These are phyloP conservation scores for Macrolepiota albuminosa DNA, from an alignment of 768 basidiomycete genomes.

Conservation along the genomic window DNA sequence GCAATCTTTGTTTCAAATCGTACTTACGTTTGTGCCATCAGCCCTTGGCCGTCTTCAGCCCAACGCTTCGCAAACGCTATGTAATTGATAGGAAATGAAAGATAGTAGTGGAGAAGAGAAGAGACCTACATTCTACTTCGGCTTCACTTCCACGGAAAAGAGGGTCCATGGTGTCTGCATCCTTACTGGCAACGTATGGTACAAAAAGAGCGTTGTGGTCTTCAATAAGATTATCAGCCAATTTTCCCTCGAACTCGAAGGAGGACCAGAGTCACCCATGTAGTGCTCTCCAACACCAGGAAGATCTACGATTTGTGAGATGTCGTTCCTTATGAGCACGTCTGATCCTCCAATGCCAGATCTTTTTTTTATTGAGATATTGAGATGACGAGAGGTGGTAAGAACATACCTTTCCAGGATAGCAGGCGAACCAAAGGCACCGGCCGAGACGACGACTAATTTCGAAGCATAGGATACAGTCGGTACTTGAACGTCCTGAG, in stretches of 20 bases:
- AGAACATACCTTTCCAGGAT: slow-evolving; percentile 43
- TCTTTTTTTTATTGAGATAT: slow-evolving; percentile 16
- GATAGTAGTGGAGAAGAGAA: not conserved
- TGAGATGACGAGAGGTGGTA: not conserved
- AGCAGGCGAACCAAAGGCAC: slow-evolving; percentile 50
- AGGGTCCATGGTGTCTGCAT: slow-evolving; percentile 44
- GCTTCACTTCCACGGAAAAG: slow-evolving; percentile 35
- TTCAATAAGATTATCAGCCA: slow-evolving; percentile 12
- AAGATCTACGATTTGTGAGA: slow-evolving; percentile 55
- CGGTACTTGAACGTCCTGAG: slow-evolving; percentile 16
- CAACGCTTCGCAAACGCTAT: slow-evolving; percentile 15
- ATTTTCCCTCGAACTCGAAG: not conserved
- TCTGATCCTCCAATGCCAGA: slow-evolving; percentile 62
- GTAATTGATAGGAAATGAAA: not conserved
- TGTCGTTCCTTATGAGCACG: slow-evolving; percentile 41
- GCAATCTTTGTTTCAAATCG: not conserved
- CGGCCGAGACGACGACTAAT: slow-evolving; percentile 46
- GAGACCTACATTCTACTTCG: slow-evolving; percentile 35
- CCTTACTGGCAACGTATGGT: slow-evolving; percentile 39
- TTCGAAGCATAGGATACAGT: slow-evolving; percentile 33
- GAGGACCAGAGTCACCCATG: slow-evolving; percentile 29
- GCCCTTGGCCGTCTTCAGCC: slow-evolving; percentile 14
- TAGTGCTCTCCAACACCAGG: slow-evolving; percentile 76
- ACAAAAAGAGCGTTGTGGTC: slow-evolving; percentile 34
- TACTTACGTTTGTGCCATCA: slow-evolving; percentile 50